Base-by-base conservation (phyloP, 164 flowering plant species). In the Brasenia schreberi region DNA sequence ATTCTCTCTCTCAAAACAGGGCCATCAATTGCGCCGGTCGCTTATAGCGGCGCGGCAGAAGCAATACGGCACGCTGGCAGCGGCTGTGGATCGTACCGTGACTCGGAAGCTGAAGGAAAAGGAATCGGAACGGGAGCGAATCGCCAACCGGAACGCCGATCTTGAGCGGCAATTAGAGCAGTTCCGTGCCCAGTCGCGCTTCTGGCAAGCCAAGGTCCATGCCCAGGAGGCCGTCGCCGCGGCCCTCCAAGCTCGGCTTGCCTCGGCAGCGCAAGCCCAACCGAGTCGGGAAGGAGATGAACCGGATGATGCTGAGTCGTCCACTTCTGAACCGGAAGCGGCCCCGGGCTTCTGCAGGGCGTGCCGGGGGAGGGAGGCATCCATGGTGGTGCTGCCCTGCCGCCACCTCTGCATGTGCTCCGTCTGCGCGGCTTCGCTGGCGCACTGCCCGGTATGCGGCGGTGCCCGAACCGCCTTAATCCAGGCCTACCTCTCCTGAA, bases 221-320 rank as follows among this genome's bases (percentile, higher is more conserved):
- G 79, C 85, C 0, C 90, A 89, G 59, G 96, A 89, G 66, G 83
- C 80, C 4, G 66, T 85, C 17, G 97, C 86, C 1, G 89, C 83
- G 19, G 19, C 86, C 0, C 73, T 92, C 5, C 56, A 49, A 14
- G 56, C 56, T 9, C 56, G 56, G 12, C 56, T 49, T 14, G 39
- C 10, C 56, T 14, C 12, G 16, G 56, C 56, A 16, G 65, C 65
- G 62, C 45, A 42, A 43, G 67, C 72, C 10, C 70, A 56, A 56
- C 43, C 72, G 63, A 44, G 74, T 71, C 33, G 61, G 53, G 43
- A 45, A 68, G 67, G 70, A 52, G 11, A 70, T 2, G 63, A 75
- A 5, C 88, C 80, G 23, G 97, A 87, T 66, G 96, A 89, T 71
- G 89, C 88, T 60, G 91, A 86, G 75, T 89, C 96, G 60, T 89